Percentiles rank a stretch among this genome's conserved stretches.
phyloP scores from a whole-genome alignment of 1,139 yeast species.

The Diutina mesorugosa region DNA sequence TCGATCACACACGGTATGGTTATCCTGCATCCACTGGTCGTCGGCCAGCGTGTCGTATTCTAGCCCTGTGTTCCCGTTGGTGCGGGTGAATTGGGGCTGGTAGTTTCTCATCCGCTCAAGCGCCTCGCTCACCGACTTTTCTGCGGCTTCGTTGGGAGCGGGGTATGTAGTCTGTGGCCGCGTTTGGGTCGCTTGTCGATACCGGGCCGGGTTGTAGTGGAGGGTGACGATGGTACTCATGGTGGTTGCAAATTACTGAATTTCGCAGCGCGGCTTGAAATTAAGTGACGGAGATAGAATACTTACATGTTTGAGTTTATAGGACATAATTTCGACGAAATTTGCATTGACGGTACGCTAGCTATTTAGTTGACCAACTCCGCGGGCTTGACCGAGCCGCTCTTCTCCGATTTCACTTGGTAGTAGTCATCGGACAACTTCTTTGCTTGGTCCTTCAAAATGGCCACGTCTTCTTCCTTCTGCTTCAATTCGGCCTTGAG shows the following conservation, averaged over 20 bases:
- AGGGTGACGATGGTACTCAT: not conserved
- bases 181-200: not conserved
- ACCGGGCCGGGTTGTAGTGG: not conserved
- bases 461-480: conserved; percentile 51
- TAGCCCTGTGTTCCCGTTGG: not conserved
- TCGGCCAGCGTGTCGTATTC: not conserved
- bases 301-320: not conserved
- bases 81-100: not conserved
- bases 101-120: not conserved
- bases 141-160: not conserved
- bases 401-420: conserved; percentile 3
- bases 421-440: conserved; percentile 56
- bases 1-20: not conserved
- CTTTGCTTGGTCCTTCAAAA: conserved; percentile 60
- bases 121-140: not conserved
- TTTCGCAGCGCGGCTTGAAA: not conserved
- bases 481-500: conserved; percentile 44
- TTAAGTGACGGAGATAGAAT: no score
- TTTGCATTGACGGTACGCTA: not conserved
- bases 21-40: not conserved
- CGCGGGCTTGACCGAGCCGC: not conserved
- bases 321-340: not conserved
- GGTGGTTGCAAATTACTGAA: not conserved
- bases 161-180: not conserved
- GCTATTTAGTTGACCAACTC: not conserved